Evolutionary conservation across 2,329 filamentous ascomycete genomes (phyloP), one percentile per base, ranked within the genome.

Genomic region (Colletotrichum magnum): DNA sequence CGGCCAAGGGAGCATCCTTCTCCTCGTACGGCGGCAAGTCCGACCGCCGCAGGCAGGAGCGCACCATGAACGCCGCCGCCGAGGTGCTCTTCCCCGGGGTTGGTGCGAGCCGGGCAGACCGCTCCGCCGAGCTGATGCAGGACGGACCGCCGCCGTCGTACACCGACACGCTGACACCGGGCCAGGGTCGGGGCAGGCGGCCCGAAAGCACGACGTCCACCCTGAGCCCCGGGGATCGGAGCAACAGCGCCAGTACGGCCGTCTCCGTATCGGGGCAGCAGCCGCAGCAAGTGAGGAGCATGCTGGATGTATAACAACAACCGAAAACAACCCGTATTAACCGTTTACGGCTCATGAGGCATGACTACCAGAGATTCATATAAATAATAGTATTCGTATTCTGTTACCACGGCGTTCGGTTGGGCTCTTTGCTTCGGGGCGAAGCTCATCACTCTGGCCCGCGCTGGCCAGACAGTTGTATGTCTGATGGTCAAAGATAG

Each of bases 241-340:
- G 83, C 60, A 77, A 80, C 50, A 88, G 86, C 71, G 79, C 80
- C 1, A 81, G 77, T 53, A 87, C 86, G 43, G 79, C 78, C n/a
- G 77, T 81, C 53, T 88, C 86, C 5, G 77, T 85, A 13, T 79
- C 76, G 6, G 80, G 76, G 21, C 66, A 82, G 21, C 66, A 82
- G 62, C 86, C 87, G n/a, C 86, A 88, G 74, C 83, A 87, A 73
- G 78, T 89, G 6, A 82, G 79, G 73, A 89, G 88, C 74, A 90
- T 90, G 88, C 72, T 90, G 73, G 88, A 90, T 73, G 74, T 89
- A 21, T 62, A n/a, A 36, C 7, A 32, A 7, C 2, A 7, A 32
- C 2, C 2, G 2, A 36, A 36, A 36, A 36, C 32, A 36, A 10
- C 7, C 13, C 41, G 13, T 43, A n/a, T n/a, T n/a, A n/a, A 41